Percentiles rank a stretch among this genome's conserved stretches.
phyloP scores from a whole-genome alignment of 2,329 filamentous ascomycete genomes.

The Dothistroma septosporum region DNA sequence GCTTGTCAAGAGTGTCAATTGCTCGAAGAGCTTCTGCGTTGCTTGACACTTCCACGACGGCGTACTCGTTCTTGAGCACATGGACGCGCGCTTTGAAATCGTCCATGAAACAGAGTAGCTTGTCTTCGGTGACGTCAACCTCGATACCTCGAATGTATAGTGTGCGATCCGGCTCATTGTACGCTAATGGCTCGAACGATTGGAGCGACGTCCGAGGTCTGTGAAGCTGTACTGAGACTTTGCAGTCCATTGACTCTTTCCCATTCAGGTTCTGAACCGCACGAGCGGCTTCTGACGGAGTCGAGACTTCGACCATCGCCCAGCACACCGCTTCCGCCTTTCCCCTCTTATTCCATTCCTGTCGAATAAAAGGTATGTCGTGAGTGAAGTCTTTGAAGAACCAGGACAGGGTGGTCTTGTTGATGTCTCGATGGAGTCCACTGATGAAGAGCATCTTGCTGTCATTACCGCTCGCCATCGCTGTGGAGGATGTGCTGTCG shows the following conservation, averaged over 20 bases:
- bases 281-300: not conserved
- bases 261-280: not conserved
- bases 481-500: not conserved
- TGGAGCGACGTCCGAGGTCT: not conserved
- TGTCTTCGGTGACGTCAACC: not conserved
- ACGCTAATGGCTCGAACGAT: not conserved
- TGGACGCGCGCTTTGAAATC: not conserved
- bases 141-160: not conserved
- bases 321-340: not conserved
- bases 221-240: not conserved
- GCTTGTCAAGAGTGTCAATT: not conserved
- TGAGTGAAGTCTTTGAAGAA: not conserved
- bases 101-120: not conserved
- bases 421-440: not conserved
- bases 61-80: not conserved
- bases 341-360: not conserved
- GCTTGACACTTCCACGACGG: not conserved
- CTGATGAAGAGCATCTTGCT: not conserved
- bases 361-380: not conserved
- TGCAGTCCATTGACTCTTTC: not conserved
- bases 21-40: not conserved
- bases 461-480: not conserved
- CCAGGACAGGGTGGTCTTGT: not conserved
- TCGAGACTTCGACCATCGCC: not conserved
- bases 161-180: not conserved